Evolutionary conservation across 176 grass and related monocot species (phyloP).

Genomic region (Pontederia paniculata): DNA sequence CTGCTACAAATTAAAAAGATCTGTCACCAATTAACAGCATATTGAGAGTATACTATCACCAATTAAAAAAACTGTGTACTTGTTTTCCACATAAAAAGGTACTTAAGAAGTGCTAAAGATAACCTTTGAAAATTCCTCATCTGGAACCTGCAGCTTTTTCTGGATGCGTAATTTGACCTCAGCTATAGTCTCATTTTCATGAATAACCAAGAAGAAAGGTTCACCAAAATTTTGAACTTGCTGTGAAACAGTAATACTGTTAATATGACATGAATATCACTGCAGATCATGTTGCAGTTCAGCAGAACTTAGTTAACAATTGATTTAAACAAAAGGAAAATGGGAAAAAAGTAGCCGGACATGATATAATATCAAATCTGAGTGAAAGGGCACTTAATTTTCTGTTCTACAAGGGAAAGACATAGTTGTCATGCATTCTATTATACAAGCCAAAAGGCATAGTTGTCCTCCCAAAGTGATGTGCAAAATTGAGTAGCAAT

Average conservation of each 20-base stretch:
- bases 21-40: too few relatives aligned
- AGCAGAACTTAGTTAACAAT: conserved; percentile 5
- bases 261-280: background rate
- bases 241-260: conserved; percentile 24
- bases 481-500: too few relatives aligned
- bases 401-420: too few relatives aligned
- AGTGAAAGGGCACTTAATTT: too few relatives aligned
- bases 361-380: background rate
- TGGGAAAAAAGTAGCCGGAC: background rate
- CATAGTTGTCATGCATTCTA: too few relatives aligned
- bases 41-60: too few relatives aligned
- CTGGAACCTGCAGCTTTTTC: conserved; percentile 61
- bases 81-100: too few relatives aligned
- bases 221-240: conserved; percentile 42
- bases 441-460: too few relatives aligned
- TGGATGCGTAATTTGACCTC: conserved; percentile 56
- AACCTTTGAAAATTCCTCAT: conserved; percentile 58
- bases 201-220: conserved; percentile 59
- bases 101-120: background rate
- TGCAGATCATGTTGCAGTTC: background rate
- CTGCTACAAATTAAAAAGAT: too few relatives aligned
- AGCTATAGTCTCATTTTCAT: conserved; percentile 42
- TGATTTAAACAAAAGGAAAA: background rate
- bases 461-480: too few relatives aligned
- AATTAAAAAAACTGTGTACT: too few relatives aligned